A percentile compares a stretch with the other conserved stretches of the same genome.
phyloP scores from a whole-genome alignment of 1,284 basidiomycete species.

The Sanghuangporus weigelae region DNA sequence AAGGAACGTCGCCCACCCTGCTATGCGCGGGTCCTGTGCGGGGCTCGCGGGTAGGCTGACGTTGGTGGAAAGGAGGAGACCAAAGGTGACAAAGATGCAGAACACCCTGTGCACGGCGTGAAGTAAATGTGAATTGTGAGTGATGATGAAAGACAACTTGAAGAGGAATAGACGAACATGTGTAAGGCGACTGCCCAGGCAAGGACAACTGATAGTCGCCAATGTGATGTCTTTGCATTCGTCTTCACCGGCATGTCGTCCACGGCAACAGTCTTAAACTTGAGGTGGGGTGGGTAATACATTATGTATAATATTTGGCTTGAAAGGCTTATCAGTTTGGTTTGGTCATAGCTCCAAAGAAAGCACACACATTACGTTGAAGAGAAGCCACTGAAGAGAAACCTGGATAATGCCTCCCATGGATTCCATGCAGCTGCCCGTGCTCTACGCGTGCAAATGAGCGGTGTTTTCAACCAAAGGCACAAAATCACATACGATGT shows the following conservation, averaged over 20 bases:
- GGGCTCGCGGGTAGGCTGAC: constrained; percentile 32
- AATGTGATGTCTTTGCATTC: constrained; percentile 54
- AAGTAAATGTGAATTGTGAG: constrained; percentile 9
- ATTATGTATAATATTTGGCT: constrained; percentile 88
- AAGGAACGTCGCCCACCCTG: constrained; percentile 80
- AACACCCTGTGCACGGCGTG: constrained; percentile 39
- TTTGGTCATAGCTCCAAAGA: constrained; percentile 2
- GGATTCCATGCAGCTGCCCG: constrained; percentile 75
- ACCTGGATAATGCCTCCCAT: constrained; percentile 85
- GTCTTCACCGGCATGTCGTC: constrained; percentile 45
- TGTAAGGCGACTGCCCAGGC: constrained; percentile 71
- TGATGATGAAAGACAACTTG: constrained; percentile 6
- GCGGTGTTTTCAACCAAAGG: neutral
- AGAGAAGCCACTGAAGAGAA: constrained; percentile 80
- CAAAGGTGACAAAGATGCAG: constrained; percentile 47
- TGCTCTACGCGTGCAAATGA: constrained; percentile 40
- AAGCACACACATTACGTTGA: constrained; percentile 71
- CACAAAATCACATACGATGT: constrained; percentile 50
- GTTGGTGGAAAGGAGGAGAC: constrained; percentile 45
- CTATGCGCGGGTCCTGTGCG: constrained; percentile 36
- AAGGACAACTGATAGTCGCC: constrained; percentile 71
- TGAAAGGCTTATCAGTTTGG: neutral
- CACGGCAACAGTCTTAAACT: constrained; percentile 51
- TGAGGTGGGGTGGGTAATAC: constrained; percentile 85
- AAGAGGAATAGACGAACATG: constrained; percentile 49